Base-by-base conservation (phyloP, 495 filamentous ascomycete genomes). In the Penicillium crystallinum region DNA sequence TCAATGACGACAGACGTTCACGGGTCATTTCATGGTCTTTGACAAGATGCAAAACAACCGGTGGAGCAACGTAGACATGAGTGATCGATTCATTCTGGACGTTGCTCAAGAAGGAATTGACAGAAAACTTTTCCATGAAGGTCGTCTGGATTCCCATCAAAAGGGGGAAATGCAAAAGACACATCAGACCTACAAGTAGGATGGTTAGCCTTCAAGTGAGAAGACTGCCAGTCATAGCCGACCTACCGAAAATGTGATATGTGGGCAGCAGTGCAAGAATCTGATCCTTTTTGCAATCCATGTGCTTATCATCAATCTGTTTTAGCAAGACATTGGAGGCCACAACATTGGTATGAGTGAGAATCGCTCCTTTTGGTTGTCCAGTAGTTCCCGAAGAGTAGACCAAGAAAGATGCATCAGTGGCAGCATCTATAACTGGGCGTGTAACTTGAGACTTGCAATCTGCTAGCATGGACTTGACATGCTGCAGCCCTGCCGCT, bases 221-320 rank as follows among this genome's bases (percentile, higher is more conserved):
- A 35, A 6, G 21, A 33, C 25, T 7, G 1, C 6, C 7, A 27
- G 23, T 27, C 23, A 27, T 3, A 27, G 23, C 23, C 23, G 14
- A 30, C 66, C 15, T 55, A 77, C 86, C 86, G 61, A 91, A 96
- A 50, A 95, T 90, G 64, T 95, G 91, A 65, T 88, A 95, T 63
- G 95, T 46, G 12, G 44, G 44, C 6, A 35, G 7, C 19, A 93
- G 1, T 88, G 91, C 22, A 93, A 66, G n/a, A 59, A 44, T 1
- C 80, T 79, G 8, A 74, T 76, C 44, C 7, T 36, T 36, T 23
- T 6, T 46, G 25, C 44, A 46, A 18, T 36, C 31, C 12, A 46
- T 19, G 31, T 35, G 31, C 3, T 22, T 4, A 0, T 10, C 31
- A n/a, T 46, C 25, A 78, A 64, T 57, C 77, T 78, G 5, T 66